These are phyloP conservation scores for Kluyveromyces aestuarii DNA, from an alignment of 805 yeast genomes.

Conservation along the genomic window DNA sequence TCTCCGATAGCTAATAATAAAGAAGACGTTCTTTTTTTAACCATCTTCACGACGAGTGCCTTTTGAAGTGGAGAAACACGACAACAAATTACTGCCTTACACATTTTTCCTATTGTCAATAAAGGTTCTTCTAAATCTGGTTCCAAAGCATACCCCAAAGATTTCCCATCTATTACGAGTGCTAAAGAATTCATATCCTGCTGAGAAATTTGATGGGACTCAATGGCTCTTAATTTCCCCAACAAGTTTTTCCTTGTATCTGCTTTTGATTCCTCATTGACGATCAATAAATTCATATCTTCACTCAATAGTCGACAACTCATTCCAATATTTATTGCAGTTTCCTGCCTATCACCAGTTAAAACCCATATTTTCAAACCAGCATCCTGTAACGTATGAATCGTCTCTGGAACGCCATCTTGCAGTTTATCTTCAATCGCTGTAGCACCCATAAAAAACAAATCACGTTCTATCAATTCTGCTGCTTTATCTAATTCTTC, in stretches of 20 bases:
- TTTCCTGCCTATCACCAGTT: constrained; percentile 97
- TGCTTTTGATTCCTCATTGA: constrained; percentile 76
- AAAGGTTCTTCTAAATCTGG: constrained; percentile 68
- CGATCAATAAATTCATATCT: constrained; percentile 86
- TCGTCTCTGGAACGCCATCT: constrained; percentile 98
- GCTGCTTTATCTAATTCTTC: constrained; percentile 81
- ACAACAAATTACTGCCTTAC: constrained; percentile 96
- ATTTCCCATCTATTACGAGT: constrained; percentile 87
- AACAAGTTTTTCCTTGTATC: constrained; percentile 66
- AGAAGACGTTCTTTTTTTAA: constrained; percentile 68
- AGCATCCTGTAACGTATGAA: constrained; percentile 88
- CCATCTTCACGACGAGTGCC: constrained; percentile 92
- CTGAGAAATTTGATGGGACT: constrained; percentile 52
- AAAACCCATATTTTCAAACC: constrained; percentile 97
- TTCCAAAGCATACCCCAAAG: constrained; percentile 79
- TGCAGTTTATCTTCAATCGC: constrained; percentile 97
- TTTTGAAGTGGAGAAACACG: constrained; percentile 96
- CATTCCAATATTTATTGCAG: constrained; percentile 98
- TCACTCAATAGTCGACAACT: constrained; percentile 89
- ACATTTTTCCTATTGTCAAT: constrained; percentile 69
- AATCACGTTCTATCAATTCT: constrained; percentile 71
- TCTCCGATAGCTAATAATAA: constrained; percentile 89
- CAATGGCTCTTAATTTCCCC: constrained; percentile 68
- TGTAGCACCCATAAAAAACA: constrained; percentile 87
- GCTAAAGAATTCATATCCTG: constrained; percentile 77